Conservation (phyloP, 257 asterid genomes). For the Ballota nigra region DNA sequence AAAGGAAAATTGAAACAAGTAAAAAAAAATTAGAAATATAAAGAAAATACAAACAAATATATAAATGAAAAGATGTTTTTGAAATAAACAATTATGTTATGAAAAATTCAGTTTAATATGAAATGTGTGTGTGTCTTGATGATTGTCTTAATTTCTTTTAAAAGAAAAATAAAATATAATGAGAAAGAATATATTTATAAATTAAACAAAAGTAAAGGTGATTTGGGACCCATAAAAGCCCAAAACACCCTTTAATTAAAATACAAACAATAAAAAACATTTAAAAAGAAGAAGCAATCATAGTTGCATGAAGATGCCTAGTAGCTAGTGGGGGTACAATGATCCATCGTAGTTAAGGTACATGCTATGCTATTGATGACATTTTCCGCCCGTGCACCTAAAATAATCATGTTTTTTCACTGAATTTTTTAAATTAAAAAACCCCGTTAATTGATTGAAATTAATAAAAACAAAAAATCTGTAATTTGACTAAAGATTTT, state of each 20-base stretch:
- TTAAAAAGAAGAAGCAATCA: slow-evolving; percentile 6
- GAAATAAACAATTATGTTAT: neutral
- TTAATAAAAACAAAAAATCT: neutral
- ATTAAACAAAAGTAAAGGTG: neutral
- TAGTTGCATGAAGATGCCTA: neutral
- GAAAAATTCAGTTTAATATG: neutral
- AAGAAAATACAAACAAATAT: neutral
- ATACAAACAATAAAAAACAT: slow-evolving; percentile 7
- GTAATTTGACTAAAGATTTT: neutral
- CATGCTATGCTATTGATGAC: slow-evolving; percentile 7
- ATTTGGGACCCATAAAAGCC: neutral
- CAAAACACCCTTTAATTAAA: neutral
- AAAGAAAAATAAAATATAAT: neutral
- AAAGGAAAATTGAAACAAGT: neutral
- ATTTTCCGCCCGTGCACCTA: slow-evolving; percentile 29
- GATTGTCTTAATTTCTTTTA: neutral
- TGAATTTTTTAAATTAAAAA: neutral
- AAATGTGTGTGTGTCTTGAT: neutral
- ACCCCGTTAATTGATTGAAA: neutral
- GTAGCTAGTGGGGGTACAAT: neutral
- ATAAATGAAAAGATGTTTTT: neutral
- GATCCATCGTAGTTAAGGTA: neutral
- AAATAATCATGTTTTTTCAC: slow-evolving; percentile 4
- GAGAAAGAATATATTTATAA: neutral
- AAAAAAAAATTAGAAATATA: no score